Evolutionary conservation across 306 rosid species (phyloP).

Genomic region (Cucurbita maxima): DNA sequence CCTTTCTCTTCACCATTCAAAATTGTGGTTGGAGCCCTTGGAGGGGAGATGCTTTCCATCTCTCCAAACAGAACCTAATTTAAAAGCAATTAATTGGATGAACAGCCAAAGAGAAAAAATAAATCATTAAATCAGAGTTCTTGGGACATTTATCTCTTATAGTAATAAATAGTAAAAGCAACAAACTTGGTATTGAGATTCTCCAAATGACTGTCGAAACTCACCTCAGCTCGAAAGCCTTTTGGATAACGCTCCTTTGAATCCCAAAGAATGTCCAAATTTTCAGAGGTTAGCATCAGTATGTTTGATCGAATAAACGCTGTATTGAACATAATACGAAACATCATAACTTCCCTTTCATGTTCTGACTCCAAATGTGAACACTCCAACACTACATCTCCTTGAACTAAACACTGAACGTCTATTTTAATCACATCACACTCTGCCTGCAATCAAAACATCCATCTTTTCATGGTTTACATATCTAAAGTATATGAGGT

Average conservation of each 20-base stretch:
- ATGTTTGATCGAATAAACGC: conserved; percentile 92
- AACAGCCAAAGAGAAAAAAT: background rate
- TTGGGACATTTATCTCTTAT: background rate
- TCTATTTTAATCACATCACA: conserved; percentile 97
- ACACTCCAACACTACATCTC: conserved; percentile 97
- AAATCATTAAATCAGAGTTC: background rate
- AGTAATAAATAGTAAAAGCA: background rate
- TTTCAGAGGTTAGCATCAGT: conserved; percentile 68
- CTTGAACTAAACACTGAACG: conserved; percentile 91
- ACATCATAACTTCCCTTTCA: conserved; percentile 98
- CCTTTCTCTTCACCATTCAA: conserved; percentile 92
- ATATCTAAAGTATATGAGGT: background rate
- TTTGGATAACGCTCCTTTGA: conserved; percentile 82
- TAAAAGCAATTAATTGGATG: background rate
- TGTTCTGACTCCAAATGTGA: conserved; percentile 79
- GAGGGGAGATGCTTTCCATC: conserved; percentile 68
- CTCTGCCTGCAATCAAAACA: conserved; percentile 55
- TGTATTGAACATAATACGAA: conserved; percentile 82
- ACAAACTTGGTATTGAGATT: background rate
- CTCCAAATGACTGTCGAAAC: conserved; percentile 12
- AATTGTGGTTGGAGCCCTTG: conserved; percentile 53
- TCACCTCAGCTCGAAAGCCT: conserved; percentile 90
- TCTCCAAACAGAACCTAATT: conserved; percentile 91
- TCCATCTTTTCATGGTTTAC: background rate
- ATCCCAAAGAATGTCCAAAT: conserved; percentile 92